A percentile compares a stretch with the other conserved stretches of the same genome.
Evolutionary conservation across 306 rosid genomes (phyloP).

Genomic region (barrel medic (Medicago truncatula)): MtrunA17r5.0-ANR NC_053048.1:7334501-7335000

Average conservation of each 20-base stretch:
- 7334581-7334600: too few species aligned
- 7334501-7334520: too few species aligned
- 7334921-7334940: constrained; percentile 42
- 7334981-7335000: constrained; percentile 76
- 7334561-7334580: too few species aligned
- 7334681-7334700: too few species aligned
- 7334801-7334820: constrained; percentile 32
- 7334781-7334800: constrained; percentile 40
- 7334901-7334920: constrained; percentile 12
- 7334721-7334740: neutral
- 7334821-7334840: constrained; percentile 27
- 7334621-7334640: too few species aligned
- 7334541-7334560: too few species aligned
- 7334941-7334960: constrained; percentile 45
- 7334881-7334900: constrained; percentile 22
- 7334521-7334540: too few species aligned
- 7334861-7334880: constrained; percentile 52
- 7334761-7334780: constrained; percentile 30
- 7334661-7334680: too few species aligned
- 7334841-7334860: constrained; percentile 46
- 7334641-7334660: too few species aligned
- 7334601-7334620: too few species aligned
- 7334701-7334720: neutral
- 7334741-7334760: neutral
- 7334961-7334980: constrained; percentile 76